Evolutionary conservation across 495 filamentous ascomycete species (phyloP), one percentile per base, ranked within the genome.

Genomic region (Extremus antarcticus): DNA sequence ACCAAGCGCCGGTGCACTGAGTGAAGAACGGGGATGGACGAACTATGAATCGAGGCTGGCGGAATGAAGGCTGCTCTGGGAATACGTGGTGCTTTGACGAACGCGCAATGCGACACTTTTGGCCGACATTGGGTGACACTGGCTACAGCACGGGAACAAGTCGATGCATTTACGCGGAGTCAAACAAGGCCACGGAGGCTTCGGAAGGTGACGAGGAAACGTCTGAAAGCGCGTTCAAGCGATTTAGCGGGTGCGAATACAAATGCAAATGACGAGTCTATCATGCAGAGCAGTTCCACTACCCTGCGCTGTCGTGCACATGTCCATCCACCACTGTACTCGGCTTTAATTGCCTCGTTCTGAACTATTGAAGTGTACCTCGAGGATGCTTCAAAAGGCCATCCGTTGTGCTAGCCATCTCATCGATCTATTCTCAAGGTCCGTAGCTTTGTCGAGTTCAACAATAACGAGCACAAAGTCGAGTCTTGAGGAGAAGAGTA

Each of bases 1-100:
- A 87, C 68, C 84, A 89, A 62, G 79, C 87, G 38, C 85, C 86
- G n/a, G 63, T 67, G 51, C 70, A 73, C 50, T 52, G 50, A 43
- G n/a, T 48, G 46, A n/a, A n/a, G n/a, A n/a, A n/a, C n/a, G n/a
- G n/a, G n/a, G n/a, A n/a, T n/a, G n/a, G n/a, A 50, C 21, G 7
- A 50, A 16, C 23, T 22, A 9, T 32, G 21, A 7, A 7, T 7
- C 41, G 17, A 45, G 19, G 7, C 3, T 3, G 3, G 19, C 41
- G 41, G 17, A 9, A n/a, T 17, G 41, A 45, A 45, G 41, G 41
- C n/a, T 21, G 15, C 41, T 45, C 15, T n/a, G 3, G 15, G 7
- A 17, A 21, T 8, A n/a, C 15, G 17, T 45, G 41, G 41, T 7
- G 41, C 7, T 45, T n/a, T 45, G 16, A 3, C 17, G 41, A 45